Evolutionary conservation across 2,329 filamentous ascomycete species (phyloP).

Genomic region (Cryphonectria japonica): DNA sequence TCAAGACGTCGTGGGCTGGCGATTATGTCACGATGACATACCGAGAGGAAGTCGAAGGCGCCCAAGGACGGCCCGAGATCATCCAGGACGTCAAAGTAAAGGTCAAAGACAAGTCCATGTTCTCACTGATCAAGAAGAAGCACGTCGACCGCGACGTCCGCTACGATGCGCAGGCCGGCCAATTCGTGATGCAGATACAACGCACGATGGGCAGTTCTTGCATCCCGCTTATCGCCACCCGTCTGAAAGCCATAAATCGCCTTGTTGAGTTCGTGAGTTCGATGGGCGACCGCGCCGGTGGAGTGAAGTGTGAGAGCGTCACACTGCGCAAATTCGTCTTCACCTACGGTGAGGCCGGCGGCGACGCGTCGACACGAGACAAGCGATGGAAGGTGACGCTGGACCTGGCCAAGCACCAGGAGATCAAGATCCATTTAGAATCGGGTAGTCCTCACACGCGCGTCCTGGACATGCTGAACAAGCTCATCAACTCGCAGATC

Average conservation of each 20-base stretch:
- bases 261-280: constrained; percentile 72
- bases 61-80: constrained; percentile 39
- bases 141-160: constrained; percentile 64
- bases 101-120: constrained; percentile 57
- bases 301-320: constrained; percentile 61
- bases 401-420: constrained; percentile 55
- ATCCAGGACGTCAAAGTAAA: constrained; percentile 59
- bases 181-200: constrained; percentile 63
- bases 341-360: constrained; percentile 58
- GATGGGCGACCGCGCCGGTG: constrained; percentile 58
- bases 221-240: constrained; percentile 60
- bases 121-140: constrained; percentile 56
- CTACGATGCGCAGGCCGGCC: constrained; percentile 62
- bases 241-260: constrained; percentile 69
- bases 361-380: constrained; percentile 33
- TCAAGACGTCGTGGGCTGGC: constrained; percentile 57
- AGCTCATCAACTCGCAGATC: constrained; percentile 58
- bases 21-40: constrained; percentile 64
- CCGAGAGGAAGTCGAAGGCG: constrained; percentile 44
- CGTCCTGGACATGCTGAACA: constrained; percentile 61
- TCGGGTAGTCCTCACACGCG: constrained; percentile 69
- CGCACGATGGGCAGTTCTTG: constrained; percentile 60
- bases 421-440: constrained; percentile 63
- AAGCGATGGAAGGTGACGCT: constrained; percentile 57
- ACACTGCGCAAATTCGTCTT: constrained; percentile 69